Base-by-base conservation (phyloP, 441 rosid species). In the Hura crepitans region DNA sequence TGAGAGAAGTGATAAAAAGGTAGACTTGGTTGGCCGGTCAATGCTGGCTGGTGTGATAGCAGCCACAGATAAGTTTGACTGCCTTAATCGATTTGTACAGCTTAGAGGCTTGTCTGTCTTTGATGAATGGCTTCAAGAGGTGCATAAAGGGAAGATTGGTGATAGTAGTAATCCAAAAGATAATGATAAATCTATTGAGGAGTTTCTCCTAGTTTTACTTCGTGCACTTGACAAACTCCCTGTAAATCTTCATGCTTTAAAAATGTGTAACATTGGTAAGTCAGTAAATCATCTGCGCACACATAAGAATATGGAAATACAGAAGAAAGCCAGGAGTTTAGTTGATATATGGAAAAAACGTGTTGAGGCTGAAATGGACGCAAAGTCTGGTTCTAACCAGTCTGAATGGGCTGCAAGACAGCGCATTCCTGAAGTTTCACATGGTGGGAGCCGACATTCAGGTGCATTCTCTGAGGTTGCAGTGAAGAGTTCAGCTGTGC, bases 121-220 rank as follows among this genome's bases (percentile, higher is more conserved):
- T 79, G 99, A 95, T 80, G 98, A 88, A 60, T 95, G 99, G 99
- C 90, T 95, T n/a, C 99, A 95, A 75, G 98, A 95, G 77, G 86
- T 91, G 68, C 98, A 91, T 54, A 92, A 85, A 77, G 99, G 98
- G 73, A 95, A 92, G 80, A 72, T 79, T 67, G 95, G 96, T 50
- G 92, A 88, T 81, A 87, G 77, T 72, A 69, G 76, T 72, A 66
- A 90, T 73, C 82, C 81, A 62, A 92, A 80, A 82, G 99, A 92
- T 39, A 74, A 61, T 72, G 98, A 90, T 62, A 90, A 86, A 72
- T 78, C 84, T 6, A 78, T 85, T 6, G 99, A 92, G 49, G 99
- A 92, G 39, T 96, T 92, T 74, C 90, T 96, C 25, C 75, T 87
- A 62, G 77, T 85, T 70, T 80, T 91, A 72, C 96, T 95, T 37